Evolutionary conservation across 2,329 filamentous ascomycete genomes (phyloP).

Genomic region (Tolypocladium capitatum): DNA sequence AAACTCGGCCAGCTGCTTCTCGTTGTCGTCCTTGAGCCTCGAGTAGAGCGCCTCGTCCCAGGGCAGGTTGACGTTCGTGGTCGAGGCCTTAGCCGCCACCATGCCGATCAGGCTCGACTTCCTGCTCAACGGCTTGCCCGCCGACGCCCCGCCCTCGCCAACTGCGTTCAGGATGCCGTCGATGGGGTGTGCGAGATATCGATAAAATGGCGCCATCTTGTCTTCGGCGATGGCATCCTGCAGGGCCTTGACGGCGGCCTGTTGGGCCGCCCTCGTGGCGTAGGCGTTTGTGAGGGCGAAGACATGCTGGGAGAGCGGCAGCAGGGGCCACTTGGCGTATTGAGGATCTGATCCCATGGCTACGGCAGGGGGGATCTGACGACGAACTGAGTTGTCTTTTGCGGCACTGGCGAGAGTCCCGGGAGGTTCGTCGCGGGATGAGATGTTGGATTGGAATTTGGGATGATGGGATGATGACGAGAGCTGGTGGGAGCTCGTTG

Average conservation of each 20-base stretch:
- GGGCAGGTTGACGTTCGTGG: constrained; percentile 54
- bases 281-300: constrained; percentile 77
- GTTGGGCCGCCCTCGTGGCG: constrained; percentile 50
- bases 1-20: constrained; percentile 60
- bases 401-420: neutral
- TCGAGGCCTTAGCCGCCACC: constrained; percentile 57
- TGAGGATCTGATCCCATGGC: constrained; percentile 71
- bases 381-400: neutral
- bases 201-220: constrained; percentile 81
- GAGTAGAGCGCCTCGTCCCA: constrained; percentile 90
- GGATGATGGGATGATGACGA: neutral
- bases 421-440: neutral
- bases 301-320: constrained; percentile 72
- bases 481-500: constrained; percentile 3
- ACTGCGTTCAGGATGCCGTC: constrained; percentile 70
- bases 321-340: constrained; percentile 73
- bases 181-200: constrained; percentile 67
- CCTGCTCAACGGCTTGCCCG: constrained; percentile 47
- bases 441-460: neutral
- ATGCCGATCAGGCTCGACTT: constrained; percentile 62
- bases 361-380: constrained; percentile 14
- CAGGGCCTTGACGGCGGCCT: constrained; percentile 57
- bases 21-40: constrained; percentile 62
- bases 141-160: constrained; percentile 46
- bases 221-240: constrained; percentile 73